Evolutionary conservation across 2,329 filamentous ascomycete species (phyloP).

Genomic region (Atkinsonella hypoxylon): DNA sequence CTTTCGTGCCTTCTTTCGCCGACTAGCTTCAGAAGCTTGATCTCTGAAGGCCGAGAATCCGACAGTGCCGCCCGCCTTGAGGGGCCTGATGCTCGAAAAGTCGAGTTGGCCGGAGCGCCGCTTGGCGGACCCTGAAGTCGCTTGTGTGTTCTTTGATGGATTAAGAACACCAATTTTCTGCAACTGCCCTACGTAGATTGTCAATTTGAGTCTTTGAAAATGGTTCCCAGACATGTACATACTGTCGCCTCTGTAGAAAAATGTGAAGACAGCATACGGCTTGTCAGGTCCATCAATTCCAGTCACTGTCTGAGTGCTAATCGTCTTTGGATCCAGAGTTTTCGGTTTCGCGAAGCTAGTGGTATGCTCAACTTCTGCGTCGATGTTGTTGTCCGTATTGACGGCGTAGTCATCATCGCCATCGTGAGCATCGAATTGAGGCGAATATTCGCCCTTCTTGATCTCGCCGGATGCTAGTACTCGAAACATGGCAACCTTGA

Average conservation of each 20-base stretch:
- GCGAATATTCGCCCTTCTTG: slow-evolving; percentile 94
- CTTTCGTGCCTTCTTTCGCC: slow-evolving; percentile 46
- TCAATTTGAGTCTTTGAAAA: slow-evolving; percentile 1
- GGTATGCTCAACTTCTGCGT: slow-evolving; percentile 86
- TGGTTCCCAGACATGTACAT: slow-evolving; percentile 29
- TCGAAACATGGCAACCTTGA: slow-evolving; percentile 93
- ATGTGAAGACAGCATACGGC: slow-evolving; percentile 94
- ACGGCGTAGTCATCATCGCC: slow-evolving; percentile 64
- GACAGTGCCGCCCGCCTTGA: slow-evolving; percentile 78
- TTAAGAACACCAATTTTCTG: slow-evolving; percentile 89
- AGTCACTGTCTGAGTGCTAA: slow-evolving; percentile 98
- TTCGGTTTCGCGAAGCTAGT: slow-evolving; percentile 97
- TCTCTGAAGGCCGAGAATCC: slow-evolving; percentile 86
- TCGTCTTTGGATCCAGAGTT: slow-evolving; percentile 88
- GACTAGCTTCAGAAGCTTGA: slow-evolving; percentile 39
- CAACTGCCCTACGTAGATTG: slow-evolving; percentile 59
- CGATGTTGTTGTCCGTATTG: slow-evolving; percentile 45
- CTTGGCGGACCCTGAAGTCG: slow-evolving; percentile 52
- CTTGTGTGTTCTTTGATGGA: slow-evolving; percentile 51
- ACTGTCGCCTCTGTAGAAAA: slow-evolving; percentile 95
- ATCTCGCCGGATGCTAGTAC: slow-evolving; percentile 94
- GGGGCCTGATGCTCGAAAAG: slow-evolving; percentile 70
- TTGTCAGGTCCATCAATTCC: slow-evolving; percentile 93
- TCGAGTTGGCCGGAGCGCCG: slow-evolving; percentile 74
- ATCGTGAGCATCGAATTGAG: slow-evolving; percentile 93